Evolutionary conservation across 2,329 filamentous ascomycete species (phyloP).

Genomic region (Fusarium drepaniforme): DNA sequence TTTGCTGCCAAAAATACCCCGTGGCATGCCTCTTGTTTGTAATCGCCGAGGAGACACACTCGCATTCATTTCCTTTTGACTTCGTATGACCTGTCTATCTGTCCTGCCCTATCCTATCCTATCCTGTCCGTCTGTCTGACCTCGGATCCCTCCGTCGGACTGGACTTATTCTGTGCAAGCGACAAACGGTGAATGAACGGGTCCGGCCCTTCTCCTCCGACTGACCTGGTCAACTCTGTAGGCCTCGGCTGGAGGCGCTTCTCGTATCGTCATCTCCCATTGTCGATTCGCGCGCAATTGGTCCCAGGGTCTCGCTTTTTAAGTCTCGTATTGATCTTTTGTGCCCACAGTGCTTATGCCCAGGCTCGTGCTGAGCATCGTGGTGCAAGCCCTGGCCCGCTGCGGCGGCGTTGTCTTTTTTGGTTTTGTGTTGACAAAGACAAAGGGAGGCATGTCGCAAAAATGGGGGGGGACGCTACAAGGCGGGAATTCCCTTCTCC

Average conservation of each 20-base stretch:
- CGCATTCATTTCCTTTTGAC: constrained; percentile 5
- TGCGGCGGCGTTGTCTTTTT: constrained; percentile 4
- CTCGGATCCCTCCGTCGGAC: background rate
- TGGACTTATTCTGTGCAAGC: background rate
- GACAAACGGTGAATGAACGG: constrained; percentile 4
- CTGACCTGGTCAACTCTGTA: constrained; percentile 2
- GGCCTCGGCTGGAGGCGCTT: constrained; percentile 14
- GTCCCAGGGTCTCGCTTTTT: constrained; percentile 21
- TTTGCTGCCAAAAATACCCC: constrained; percentile 2
- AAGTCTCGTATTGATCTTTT: constrained; percentile 38
- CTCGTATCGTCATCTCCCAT: constrained; percentile 34
- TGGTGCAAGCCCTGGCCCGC: constrained; percentile 15
- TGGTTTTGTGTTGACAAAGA: background rate
- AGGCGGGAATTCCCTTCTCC: constrained; percentile 9
- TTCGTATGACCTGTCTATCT: constrained; percentile 7
- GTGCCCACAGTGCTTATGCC: constrained; percentile 29
- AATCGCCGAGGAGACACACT: background rate
- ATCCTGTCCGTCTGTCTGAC: background rate
- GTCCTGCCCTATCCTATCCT: background rate
- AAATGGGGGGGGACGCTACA: background rate
- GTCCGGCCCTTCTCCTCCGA: constrained; percentile 13
- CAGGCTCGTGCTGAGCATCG: constrained; percentile 16
- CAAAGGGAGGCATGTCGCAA: constrained; percentile 11
- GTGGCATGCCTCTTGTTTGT: background rate
- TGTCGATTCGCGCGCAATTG: constrained; percentile 8